A percentile compares a stretch with the other conserved stretches of the same genome.
Conservation (phyloP, 2,329 filamentous ascomycete species). For the Bipolaris sorokiniana region DNA sequence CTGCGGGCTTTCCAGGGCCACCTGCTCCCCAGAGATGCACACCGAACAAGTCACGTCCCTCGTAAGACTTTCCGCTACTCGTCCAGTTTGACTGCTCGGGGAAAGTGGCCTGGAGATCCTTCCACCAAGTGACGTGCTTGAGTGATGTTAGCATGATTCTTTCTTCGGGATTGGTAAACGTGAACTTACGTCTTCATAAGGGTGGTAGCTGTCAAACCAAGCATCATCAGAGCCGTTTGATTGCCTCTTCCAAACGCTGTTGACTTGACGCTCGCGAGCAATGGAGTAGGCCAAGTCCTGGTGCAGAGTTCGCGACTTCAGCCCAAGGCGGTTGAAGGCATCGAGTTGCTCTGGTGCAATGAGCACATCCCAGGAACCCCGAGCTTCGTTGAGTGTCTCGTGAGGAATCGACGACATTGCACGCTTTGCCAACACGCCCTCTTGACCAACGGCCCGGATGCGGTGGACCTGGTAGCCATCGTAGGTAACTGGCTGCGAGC, state of each 20-base stretch:
- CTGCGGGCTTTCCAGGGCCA: constrained; percentile 42
- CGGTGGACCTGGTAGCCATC: constrained; percentile 53
- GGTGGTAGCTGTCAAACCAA: constrained; percentile 45
- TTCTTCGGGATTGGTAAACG: neutral
- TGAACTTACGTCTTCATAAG: constrained; percentile 34
- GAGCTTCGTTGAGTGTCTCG: constrained; percentile 46
- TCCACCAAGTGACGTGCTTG: constrained; percentile 26
- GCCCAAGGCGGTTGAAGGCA: constrained; percentile 48
- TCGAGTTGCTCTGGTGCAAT: constrained; percentile 49
- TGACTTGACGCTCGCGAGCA: constrained; percentile 50
- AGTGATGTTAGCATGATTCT: neutral
- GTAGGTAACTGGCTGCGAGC: constrained; percentile 40
- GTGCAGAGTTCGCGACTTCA: constrained; percentile 50
- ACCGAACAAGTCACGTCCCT: constrained; percentile 41
- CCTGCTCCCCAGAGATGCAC: constrained; percentile 42
- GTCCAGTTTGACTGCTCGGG: constrained; percentile 39
- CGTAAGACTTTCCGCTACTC: constrained; percentile 37
- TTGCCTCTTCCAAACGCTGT: constrained; percentile 46
- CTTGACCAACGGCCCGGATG: constrained; percentile 40
- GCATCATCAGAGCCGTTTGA: constrained; percentile 21
- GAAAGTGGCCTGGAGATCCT: constrained; percentile 34
- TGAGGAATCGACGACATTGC: constrained; percentile 47
- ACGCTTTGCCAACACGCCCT: constrained; percentile 42
- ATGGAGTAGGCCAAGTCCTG: constrained; percentile 55
- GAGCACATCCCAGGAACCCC: constrained; percentile 51